A percentile compares a stretch with the other conserved stretches of the same genome.
phyloP scores from a whole-genome alignment of 2,329 filamentous ascomycete species.

The Arthrobotrys musiformis region DNA sequence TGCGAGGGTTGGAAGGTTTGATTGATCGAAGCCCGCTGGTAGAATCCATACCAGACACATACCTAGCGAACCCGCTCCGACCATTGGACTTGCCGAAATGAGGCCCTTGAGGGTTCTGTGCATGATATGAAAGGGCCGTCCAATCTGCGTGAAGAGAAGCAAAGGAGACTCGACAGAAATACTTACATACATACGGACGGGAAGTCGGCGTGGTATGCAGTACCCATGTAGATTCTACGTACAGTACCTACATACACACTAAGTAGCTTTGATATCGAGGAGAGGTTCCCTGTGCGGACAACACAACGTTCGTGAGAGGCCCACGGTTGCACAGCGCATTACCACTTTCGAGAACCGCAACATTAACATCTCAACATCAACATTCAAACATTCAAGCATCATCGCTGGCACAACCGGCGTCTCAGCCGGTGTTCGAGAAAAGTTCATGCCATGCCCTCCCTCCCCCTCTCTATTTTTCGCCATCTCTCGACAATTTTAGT shows the following conservation, averaged over 20 bases:
- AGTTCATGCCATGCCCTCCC: slow-evolving; percentile 1
- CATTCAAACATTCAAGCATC: slow-evolving; percentile 21
- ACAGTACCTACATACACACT: neutral
- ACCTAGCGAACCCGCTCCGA: slow-evolving; percentile 30
- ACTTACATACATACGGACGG: slow-evolving; percentile 19
- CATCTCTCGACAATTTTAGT: slow-evolving; percentile 1
- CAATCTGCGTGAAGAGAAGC: slow-evolving; percentile 45
- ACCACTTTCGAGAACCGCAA: neutral
- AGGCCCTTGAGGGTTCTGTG: slow-evolving; percentile 50
- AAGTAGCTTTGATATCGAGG: neutral
- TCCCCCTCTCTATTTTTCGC: neutral
- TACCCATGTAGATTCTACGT: neutral
- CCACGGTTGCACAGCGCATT: neutral
- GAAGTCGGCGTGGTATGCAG: slow-evolving; percentile 16
- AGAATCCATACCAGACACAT: slow-evolving; percentile 18
- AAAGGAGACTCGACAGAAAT: slow-evolving; percentile 39
- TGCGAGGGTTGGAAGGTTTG: slow-evolving; percentile 52
- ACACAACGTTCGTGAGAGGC: slow-evolving; percentile 35
- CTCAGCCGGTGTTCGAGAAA: slow-evolving; percentile 22
- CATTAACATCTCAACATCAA: slow-evolving; percentile 19
- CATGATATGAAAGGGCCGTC: slow-evolving; percentile 30
- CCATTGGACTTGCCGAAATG: slow-evolving; percentile 55
- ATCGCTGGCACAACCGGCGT: slow-evolving; percentile 26
- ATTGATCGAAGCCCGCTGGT: slow-evolving; percentile 37
- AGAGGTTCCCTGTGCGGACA: slow-evolving; percentile 31